These are phyloP conservation scores for Friedmanniomyces simplex DNA, from an alignment of 495 filamentous ascomycete species.

Conservation along the genomic window DNA sequence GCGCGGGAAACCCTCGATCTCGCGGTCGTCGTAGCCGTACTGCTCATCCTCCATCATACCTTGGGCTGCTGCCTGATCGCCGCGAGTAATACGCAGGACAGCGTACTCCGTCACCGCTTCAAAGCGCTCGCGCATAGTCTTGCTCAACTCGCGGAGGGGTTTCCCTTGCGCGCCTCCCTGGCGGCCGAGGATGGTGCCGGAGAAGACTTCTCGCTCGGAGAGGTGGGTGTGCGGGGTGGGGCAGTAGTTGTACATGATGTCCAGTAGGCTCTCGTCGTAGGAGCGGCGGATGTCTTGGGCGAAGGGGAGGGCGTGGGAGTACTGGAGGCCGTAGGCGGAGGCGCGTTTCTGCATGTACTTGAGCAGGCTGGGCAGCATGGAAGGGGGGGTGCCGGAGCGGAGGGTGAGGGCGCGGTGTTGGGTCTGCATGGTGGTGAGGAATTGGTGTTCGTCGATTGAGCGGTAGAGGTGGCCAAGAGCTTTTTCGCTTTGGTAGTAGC, in stretches of 20 bases:
- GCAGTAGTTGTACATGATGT: conserved; percentile 47
- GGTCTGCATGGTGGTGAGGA: conserved; percentile 48
- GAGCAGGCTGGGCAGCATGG: conserved; percentile 40
- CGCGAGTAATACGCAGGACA: conserved; percentile 38
- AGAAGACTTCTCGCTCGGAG: conserved; percentile 66
- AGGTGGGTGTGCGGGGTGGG: conserved; percentile 48
- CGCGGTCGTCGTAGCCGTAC: conserved; percentile 1
- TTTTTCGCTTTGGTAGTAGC: conserved; percentile 59
- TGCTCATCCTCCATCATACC: conserved; percentile 7
- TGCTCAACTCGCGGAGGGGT: conserved; percentile 53
- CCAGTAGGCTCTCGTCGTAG: conserved; percentile 53
- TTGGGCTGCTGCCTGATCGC: conserved; percentile 22
- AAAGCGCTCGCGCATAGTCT: conserved; percentile 52
- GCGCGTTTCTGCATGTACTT: conserved; percentile 35
- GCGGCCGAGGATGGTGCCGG: conserved; percentile 60
- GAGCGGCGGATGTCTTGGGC: conserved; percentile 46
- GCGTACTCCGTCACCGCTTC: conserved; percentile 40
- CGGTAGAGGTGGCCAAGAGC: conserved; percentile 64
- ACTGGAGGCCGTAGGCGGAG: conserved; percentile 31
- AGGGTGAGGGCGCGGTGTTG: conserved; percentile 16
- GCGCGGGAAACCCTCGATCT: conserved; percentile 36
- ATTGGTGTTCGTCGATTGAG: conserved; percentile 59
- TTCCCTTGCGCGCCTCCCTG: conserved; percentile 42
- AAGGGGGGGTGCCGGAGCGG: not conserved
- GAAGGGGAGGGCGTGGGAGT: conserved; percentile 32